phyloP scores from a whole-genome alignment of 495 filamentous ascomycete species.

The Xylaria longipes region DNA sequence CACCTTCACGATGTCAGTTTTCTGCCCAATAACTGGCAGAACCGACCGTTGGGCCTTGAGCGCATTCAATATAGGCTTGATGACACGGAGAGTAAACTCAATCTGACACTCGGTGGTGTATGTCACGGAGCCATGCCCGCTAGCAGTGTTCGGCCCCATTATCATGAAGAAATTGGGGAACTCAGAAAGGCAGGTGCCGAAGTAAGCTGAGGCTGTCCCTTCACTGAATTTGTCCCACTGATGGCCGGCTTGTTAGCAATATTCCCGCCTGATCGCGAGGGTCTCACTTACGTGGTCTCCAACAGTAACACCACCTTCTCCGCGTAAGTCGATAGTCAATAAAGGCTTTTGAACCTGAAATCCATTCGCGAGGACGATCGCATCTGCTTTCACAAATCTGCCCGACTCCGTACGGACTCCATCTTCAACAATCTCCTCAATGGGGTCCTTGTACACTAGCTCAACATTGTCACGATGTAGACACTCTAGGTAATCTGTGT shows the following conservation, averaged over 20 bases:
- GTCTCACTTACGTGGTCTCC: conserved; percentile 33
- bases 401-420: conserved; percentile 39
- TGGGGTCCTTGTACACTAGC: conserved; percentile 54
- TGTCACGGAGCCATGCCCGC: conserved; percentile 68
- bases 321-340: conserved; percentile 12
- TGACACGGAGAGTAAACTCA: conserved; percentile 56
- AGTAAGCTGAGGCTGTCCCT: conserved; percentile 66
- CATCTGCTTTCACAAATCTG: conserved; percentile 60
- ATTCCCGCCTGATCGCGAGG: neutral
- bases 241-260: neutral
- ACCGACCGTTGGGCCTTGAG: conserved; percentile 47
- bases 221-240: conserved; percentile 51
- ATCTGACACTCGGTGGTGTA: conserved; percentile 67
- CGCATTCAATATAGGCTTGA: conserved; percentile 56
- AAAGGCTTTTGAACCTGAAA: conserved; percentile 37
- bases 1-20: conserved; percentile 27
- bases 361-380: conserved; percentile 66
- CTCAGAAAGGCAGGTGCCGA: conserved; percentile 66
- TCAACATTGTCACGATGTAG: conserved; percentile 62
- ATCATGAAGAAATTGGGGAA: conserved; percentile 76
- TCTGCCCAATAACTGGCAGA: conserved; percentile 30
- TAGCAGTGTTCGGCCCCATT: conserved; percentile 69
- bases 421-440: conserved; percentile 42
- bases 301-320: conserved; percentile 18
- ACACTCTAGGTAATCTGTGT: conserved; percentile 60